Evolutionary conservation across 306 rosid species (phyloP).

Genomic region (Cicer arietinum): DNA sequence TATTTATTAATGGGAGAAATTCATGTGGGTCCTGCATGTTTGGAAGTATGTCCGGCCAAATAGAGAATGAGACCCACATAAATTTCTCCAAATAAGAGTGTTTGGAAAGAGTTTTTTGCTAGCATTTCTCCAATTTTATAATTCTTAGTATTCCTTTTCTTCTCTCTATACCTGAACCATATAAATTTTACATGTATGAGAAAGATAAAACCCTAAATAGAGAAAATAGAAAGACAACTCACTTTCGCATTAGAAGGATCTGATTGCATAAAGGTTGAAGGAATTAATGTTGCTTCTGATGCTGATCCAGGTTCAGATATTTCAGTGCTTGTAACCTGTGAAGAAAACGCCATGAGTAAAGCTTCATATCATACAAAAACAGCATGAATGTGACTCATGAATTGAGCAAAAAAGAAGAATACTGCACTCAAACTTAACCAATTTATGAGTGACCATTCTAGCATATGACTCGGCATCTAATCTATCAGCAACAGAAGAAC

Average conservation of each 20-base stretch:
- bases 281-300: constrained; percentile 52
- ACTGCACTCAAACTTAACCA: constrained; percentile 32
- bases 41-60: neutral
- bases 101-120: neutral
- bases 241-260: constrained; percentile 59
- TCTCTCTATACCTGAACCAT: constrained; percentile 10
- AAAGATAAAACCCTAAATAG: constrained; percentile 9
- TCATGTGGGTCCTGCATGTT: neutral
- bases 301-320: constrained; percentile 58
- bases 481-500: constrained; percentile 49
- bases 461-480: constrained; percentile 57
- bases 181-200: constrained; percentile 4
- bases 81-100: neutral
- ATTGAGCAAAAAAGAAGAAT: constrained; percentile 32
- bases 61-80: neutral
- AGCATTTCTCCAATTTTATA: neutral
- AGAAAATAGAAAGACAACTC: constrained; percentile 47
- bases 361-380: constrained; percentile 26
- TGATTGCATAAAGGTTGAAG: constrained; percentile 52
- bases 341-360: constrained; percentile 35
- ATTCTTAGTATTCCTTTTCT: constrained; percentile 7
- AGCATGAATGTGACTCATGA: constrained; percentile 36
- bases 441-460: constrained; percentile 57
- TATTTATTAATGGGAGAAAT: neutral
- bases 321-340: constrained; percentile 61